phyloP scores from a whole-genome alignment of 768 basidiomycete genomes.

The Phanerodontia chrysosporium region DNA sequence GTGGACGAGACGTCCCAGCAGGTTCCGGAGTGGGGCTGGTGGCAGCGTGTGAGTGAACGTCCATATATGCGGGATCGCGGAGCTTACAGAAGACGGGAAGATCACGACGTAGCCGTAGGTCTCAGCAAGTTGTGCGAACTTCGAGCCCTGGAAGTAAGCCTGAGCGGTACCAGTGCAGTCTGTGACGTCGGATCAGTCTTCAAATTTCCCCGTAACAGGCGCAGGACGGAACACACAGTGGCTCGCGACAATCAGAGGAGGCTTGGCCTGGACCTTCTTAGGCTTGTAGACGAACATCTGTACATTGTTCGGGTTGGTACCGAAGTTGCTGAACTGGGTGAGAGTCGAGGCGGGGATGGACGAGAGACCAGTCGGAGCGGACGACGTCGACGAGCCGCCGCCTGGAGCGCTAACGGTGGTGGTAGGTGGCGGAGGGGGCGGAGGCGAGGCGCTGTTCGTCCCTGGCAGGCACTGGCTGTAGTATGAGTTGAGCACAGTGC shows the following conservation, averaged over 20 bases:
- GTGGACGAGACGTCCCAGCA: slow-evolving; percentile 53
- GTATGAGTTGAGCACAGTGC: slow-evolving; percentile 34
- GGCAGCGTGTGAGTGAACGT: too few relatives aligned
- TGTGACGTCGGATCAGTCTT: background rate
- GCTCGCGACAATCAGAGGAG: slow-evolving; percentile 43
- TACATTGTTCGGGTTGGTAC: slow-evolving; percentile 50
- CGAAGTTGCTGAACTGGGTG: slow-evolving; percentile 31
- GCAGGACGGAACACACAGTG: slow-evolving; percentile 25
- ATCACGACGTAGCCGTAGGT: slow-evolving; percentile 47
- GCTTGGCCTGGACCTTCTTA: slow-evolving; percentile 22
- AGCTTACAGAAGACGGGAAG: slow-evolving; percentile 32
- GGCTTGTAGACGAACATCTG: slow-evolving; percentile 39
- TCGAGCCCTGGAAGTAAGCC: slow-evolving; percentile 45
- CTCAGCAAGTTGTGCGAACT: slow-evolving; percentile 48
- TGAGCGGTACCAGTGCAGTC: slow-evolving; percentile 48
- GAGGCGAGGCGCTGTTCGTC: background rate
- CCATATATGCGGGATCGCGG: slow-evolving; percentile 28
- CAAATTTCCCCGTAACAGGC: too few relatives aligned
- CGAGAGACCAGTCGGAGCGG: background rate
- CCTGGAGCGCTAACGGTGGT: background rate
- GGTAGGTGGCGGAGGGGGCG: background rate
- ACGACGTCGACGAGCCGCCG: background rate
- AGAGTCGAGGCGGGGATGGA: background rate
- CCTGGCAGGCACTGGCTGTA: slow-evolving; percentile 40
- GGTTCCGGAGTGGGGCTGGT: slow-evolving; percentile 20